phyloP scores from a whole-genome alignment of 257 asterid species.

The Misopates orontium region DNA sequence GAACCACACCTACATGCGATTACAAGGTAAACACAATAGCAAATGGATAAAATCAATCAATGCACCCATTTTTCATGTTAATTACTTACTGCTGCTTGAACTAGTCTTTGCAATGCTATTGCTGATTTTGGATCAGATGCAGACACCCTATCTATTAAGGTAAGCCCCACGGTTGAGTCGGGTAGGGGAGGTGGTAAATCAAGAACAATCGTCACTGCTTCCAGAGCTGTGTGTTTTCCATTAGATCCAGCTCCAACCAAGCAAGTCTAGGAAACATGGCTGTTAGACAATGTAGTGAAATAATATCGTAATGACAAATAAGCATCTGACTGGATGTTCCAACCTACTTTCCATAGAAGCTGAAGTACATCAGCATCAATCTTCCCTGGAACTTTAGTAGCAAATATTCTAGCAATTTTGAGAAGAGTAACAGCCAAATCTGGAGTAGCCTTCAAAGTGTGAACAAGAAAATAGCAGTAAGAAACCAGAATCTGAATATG shows the following conservation, averaged over 20 bases:
- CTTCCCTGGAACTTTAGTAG: conserved; percentile 99
- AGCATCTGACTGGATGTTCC: conserved; percentile 15
- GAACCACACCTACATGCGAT: conserved; percentile 82
- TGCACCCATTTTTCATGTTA: background rate
- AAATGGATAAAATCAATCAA: background rate
- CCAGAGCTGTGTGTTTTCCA: conserved; percentile 96
- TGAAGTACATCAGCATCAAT: conserved; percentile 98
- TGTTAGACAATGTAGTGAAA: conserved; percentile 28
- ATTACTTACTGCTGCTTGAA: conserved; percentile 94
- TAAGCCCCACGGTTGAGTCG: conserved; percentile 65
- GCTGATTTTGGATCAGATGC: conserved; percentile 99
- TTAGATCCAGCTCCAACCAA: conserved; percentile 99
- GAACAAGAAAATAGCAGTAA: background rate
- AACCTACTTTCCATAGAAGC: conserved; percentile 93
- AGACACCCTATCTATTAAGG: conserved; percentile 85
- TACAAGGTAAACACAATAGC: conserved; percentile 19
- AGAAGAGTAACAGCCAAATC: conserved; percentile 99
- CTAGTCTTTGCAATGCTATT: conserved; percentile 91
- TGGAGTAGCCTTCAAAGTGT: conserved; percentile 81
- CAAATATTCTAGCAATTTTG: conserved; percentile 94
- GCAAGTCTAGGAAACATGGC: conserved; percentile 70
- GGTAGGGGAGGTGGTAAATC: conserved; percentile 99
- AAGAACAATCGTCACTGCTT: conserved; percentile 96
- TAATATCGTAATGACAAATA: conserved; percentile 19
- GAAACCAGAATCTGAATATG: no score